Evolutionary conservation across 768 basidiomycete species (phyloP).

Genomic region (Termitomyces sp.): DNA sequence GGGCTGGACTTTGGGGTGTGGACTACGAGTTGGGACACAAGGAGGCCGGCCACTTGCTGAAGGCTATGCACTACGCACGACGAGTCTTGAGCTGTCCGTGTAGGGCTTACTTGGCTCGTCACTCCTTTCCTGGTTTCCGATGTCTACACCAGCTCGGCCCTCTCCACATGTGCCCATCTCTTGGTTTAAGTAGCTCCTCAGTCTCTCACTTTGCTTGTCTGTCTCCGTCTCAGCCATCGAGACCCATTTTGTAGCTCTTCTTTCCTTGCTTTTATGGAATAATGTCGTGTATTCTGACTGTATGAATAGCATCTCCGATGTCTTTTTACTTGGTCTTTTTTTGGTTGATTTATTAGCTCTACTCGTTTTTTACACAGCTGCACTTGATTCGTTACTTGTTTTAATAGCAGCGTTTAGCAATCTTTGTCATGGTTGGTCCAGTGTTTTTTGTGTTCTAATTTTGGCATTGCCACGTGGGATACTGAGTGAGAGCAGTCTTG

Average conservation of each 20-base stretch:
- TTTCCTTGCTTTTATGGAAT: slow-evolving; percentile 11
- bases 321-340: neutral
- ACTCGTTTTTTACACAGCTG: neutral
- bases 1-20: neutral
- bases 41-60: neutral
- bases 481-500: neutral
- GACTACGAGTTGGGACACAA: neutral
- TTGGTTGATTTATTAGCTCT: neutral
- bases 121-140: neutral
- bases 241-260: slow-evolving; percentile 11
- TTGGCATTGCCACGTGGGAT: neutral
- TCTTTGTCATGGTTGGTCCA: neutral
- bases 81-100: neutral
- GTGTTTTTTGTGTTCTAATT: neutral
- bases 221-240: neutral
- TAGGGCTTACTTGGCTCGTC: neutral
- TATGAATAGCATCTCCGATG: slow-evolving; percentile 14
- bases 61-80: neutral
- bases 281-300: slow-evolving; percentile 15
- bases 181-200: slow-evolving; percentile 8
- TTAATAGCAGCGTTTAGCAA: neutral
- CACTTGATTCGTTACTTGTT: neutral
- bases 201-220: neutral
- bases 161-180: neutral
- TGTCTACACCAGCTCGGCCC: neutral